Evolutionary conservation across 2,329 filamentous ascomycete genomes (phyloP).

Genomic region (Harringtonia aguacate): DNA sequence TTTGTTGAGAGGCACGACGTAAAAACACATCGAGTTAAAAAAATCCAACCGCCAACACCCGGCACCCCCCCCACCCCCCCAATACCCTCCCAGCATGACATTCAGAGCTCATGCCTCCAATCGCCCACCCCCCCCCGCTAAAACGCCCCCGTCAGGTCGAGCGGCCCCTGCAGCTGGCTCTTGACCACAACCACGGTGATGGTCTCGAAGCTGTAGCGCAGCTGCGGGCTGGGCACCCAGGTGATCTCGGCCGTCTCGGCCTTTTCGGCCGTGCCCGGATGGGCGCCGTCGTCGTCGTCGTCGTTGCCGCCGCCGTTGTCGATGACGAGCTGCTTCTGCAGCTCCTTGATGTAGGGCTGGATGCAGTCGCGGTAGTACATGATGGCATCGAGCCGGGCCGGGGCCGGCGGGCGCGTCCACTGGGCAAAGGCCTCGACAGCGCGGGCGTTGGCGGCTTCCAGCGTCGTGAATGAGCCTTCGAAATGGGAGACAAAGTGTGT

Average conservation of each 20-base stretch:
- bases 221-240: conserved; percentile 8
- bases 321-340: not conserved
- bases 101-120: too few species aligned
- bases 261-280: too few species aligned
- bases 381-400: conserved; percentile 4
- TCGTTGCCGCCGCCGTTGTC: not conserved
- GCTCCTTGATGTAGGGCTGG: not conserved
- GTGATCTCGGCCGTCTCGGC: conserved; percentile 1
- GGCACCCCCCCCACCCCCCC: too few species aligned
- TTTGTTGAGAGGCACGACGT: too few species aligned
- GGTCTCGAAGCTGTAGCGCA: conserved; percentile 21
- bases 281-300: not conserved
- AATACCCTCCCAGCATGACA: too few species aligned
- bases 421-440: conserved; percentile 4
- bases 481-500: not conserved
- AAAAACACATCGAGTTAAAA: too few species aligned
- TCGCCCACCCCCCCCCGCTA: too few species aligned
- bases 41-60: too few species aligned
- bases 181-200: conserved; percentile 23
- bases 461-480: conserved; percentile 8
- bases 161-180: conserved; percentile 14
- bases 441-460: conserved; percentile 4
- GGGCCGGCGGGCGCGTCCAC: conserved; percentile 3
- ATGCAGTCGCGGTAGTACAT: conserved; percentile 5
- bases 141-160: conserved; percentile 9